These are phyloP conservation scores for Hymenoscyphus albidus DNA, from an alignment of 2,329 filamentous ascomycete species.

Conservation along the genomic window DNA sequence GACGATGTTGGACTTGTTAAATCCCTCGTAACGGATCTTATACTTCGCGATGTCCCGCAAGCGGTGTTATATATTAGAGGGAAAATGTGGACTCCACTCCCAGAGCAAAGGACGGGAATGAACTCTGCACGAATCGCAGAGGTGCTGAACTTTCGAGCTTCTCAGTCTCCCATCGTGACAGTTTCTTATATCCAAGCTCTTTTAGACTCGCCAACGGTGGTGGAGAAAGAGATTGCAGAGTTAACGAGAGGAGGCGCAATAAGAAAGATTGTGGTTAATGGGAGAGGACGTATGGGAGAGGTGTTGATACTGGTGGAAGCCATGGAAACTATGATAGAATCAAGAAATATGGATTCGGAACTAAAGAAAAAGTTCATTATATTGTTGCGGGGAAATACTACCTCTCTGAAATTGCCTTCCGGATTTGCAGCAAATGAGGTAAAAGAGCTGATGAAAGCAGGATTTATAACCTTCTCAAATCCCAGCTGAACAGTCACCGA, in stretches of 20 bases:
- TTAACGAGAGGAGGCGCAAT: conserved; percentile 54
- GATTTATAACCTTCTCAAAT: conserved; percentile 58
- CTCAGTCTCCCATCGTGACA: conserved; percentile 61
- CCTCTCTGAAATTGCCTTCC: conserved; percentile 40
- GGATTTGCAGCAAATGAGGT: conserved; percentile 45
- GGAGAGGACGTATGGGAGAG: conserved; percentile 55
- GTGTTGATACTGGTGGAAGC: conserved; percentile 57
- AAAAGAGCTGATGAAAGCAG: conserved; percentile 58
- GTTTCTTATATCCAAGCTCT: conserved; percentile 63
- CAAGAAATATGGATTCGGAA: conserved; percentile 38
- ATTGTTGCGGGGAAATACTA: conserved; percentile 50
- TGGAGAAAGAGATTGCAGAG: conserved; percentile 64
- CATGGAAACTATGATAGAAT: conserved; percentile 47
- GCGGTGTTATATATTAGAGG: conserved; percentile 59
- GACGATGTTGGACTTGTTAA: conserved; percentile 57
- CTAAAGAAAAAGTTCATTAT: conserved; percentile 49
- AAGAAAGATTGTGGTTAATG: conserved; percentile 60
- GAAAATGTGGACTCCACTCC: conserved; percentile 62
- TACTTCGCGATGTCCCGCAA: conserved; percentile 59
- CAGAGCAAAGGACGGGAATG: conserved; percentile 56
- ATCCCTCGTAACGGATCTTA: conserved; percentile 52
- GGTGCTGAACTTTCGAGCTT: conserved; percentile 56
- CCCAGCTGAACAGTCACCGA: conserved; percentile 38
- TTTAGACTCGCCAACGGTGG: conserved; percentile 56
- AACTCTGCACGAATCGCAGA: conserved; percentile 59